Conservation (phyloP, 495 filamentous ascomycete genomes). For the Penicillium psychrofluorescens region DNA sequence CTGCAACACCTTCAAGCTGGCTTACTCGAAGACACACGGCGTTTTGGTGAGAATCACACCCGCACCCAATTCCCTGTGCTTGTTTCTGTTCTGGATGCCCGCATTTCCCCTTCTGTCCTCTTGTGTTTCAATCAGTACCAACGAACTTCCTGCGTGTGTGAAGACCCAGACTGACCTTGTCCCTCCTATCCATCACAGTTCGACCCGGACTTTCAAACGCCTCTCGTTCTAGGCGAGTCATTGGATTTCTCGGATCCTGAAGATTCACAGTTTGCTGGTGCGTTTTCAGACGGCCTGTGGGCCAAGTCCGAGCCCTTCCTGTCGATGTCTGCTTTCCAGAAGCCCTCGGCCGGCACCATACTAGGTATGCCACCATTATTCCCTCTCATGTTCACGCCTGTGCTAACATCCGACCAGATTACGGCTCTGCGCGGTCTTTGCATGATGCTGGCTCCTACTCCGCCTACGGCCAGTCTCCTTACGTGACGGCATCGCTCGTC, state of each 20-base stretch:
- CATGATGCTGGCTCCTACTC: constrained; percentile 40
- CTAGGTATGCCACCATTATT: constrained; percentile 28
- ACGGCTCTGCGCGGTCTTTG: constrained; percentile 36
- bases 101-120: constrained; percentile 11
- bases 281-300: constrained; percentile 42
- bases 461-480: constrained; percentile 35
- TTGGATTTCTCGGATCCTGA: constrained; percentile 46
- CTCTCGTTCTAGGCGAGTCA: constrained; percentile 46
- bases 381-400: neutral
- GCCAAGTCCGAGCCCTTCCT: constrained; percentile 46
- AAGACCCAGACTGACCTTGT: constrained; percentile 15
- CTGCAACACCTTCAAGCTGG: constrained; percentile 49
- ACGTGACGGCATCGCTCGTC: constrained; percentile 37
- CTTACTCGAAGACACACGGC: constrained; percentile 45
- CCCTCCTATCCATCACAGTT: constrained; percentile 18
- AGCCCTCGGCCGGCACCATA: constrained; percentile 30
- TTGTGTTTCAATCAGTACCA: constrained; percentile 14
- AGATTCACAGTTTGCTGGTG: constrained; percentile 38
- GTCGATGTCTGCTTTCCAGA: constrained; percentile 49
- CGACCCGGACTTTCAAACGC: constrained; percentile 43
- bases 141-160: constrained; percentile 1
- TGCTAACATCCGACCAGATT: constrained; percentile 23
- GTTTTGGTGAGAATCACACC: constrained; percentile 40
- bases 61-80: constrained; percentile 8
- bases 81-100: constrained; percentile 15